Base-by-base conservation (phyloP, 768 basidiomycete genomes). In the Amanita fuliginea region DNA sequence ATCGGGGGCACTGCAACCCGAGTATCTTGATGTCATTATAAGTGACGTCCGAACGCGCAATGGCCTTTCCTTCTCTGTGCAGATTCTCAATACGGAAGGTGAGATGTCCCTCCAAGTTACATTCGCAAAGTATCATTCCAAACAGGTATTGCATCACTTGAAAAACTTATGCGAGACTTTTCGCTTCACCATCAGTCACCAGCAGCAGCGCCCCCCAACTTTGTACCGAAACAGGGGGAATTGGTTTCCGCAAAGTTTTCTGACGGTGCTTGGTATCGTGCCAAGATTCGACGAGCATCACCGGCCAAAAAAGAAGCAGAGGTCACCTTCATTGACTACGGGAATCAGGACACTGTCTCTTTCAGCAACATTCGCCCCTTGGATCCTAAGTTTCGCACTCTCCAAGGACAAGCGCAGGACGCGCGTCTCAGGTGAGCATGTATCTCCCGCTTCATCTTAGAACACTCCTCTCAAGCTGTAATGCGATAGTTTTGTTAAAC, bases 221-320 rank as follows among this genome's bases (percentile, higher is more conserved):
- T 92, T 59, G 70, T 72, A 4, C 95, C 95, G 0, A 82, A 80
- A 60, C 79, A 76, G 16, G 93, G 93, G 6, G 93, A 97, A 50
- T 72, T 97, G 22, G 89, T 99, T 14, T 91, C 90, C 10, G 95
- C 93, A 14, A 92, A 92, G 61, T 97, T 97, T 67, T 87, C 86
- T 42, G 87, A 96, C 59, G 89, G 89, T 6, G 72, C 83, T 42
- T 99, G 95, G 96, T 97, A 98, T 66, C 86, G 95, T 46, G 95
- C 95, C 39, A 88, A 82, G 68, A 83, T 97, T 53, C 85, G 86
- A 46, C 77, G 88, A 18, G 69, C 79, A n/a, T 94, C 90, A 40
- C 80, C 89, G 3, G 57, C 88, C 36, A 96, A 94, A 68, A 92
- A 86, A 61, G 91, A 96, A 65, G 93, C 91, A 5, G 90, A 96